Percentiles rank a stretch among this genome's conserved stretches.
Evolutionary conservation across 1,139 yeast species (phyloP).

Genomic region (Suhomyces chickasaworum): DNA sequence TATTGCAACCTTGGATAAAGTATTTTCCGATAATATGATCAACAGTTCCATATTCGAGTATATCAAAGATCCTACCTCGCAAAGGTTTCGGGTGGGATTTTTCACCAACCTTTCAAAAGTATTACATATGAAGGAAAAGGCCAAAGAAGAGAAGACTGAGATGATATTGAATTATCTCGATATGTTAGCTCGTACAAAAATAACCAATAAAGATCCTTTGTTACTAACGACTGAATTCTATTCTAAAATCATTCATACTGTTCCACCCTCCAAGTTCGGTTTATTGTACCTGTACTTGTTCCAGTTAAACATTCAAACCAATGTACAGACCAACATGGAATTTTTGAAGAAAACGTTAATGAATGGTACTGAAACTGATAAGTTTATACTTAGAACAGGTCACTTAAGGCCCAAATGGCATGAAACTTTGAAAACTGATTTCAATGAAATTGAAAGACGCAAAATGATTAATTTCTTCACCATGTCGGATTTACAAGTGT

Average conservation of each 20-base stretch:
- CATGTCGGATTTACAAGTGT: conserved; percentile 29
- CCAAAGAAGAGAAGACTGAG: conserved; percentile 18
- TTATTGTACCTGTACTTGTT: conserved; percentile 38
- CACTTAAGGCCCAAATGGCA: conserved; percentile 41
- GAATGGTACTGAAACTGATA: conserved; percentile 35
- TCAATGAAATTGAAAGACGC: conserved; percentile 23
- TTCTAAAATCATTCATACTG: conserved; percentile 22
- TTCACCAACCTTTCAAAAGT: conserved; percentile 26
- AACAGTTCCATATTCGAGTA: conserved; percentile 33
- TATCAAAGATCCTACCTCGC: conserved; percentile 27
- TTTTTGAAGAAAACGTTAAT: conserved; percentile 28
- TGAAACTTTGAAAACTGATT: conserved; percentile 26
- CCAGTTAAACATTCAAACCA: conserved; percentile 36
- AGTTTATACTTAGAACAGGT: conserved; percentile 42
- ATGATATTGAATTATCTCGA: conserved; percentile 29
- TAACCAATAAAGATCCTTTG: conserved; percentile 29
- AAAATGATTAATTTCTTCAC: conserved; percentile 37
- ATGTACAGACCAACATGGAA: conserved; percentile 19
- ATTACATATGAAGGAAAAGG: conserved; percentile 17
- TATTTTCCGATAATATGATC: conserved; percentile 25
- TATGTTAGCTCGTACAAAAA: conserved; percentile 24
- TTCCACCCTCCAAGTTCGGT: conserved; percentile 25
- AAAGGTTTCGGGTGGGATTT: conserved; percentile 21
- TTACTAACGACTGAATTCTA: conserved; percentile 23
- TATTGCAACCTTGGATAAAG: conserved; percentile 16